Evolutionary conservation across 345 rosid genomes (phyloP), one percentile per base, ranked within the genome.

Genomic region (Aquilaria yunnanensis): DNA sequence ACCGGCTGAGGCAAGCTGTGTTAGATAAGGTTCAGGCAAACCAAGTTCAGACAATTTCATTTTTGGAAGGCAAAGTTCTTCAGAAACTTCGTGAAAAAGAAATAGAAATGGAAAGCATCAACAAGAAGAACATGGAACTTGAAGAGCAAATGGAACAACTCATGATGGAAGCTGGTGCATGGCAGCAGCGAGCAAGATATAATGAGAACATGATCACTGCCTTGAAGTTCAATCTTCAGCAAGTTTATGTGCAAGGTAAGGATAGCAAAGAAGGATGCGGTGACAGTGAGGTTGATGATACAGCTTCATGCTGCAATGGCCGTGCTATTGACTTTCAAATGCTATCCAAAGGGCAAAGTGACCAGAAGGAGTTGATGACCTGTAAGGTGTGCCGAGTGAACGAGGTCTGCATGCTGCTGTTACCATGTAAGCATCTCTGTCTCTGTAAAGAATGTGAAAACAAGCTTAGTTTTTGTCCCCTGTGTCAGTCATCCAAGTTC

Each of bases 341-440:
- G 54, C 85, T 79, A 31, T 71, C 76, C 69, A 80, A 79, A 52
- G 83, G 75, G 60, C 67, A 57, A 53, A 65, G 47, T 31, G 78
- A 69, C 29, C 57, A 60, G 69, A 79, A 80, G 73, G 74, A 64
- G 74, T 54, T 67, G 80, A 79, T 75, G 88, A 75, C 73, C 74
- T 92, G 98, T 70, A 89, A 82, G 77, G 83, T 74, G 58, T 92
- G 98, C 76, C 68, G 85, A 66, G 91, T 76, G 52, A 85, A 81
- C 34, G 83, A 87, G 56, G 84, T 79, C 23, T 79, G 86, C 75
- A 87, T 92, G 96, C 83, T 92, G 70, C 80, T 87, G 78, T 70
- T 87, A 60, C 98, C 98, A 2, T 92, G 98, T 81, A 85, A 84
- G 88, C 98, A 92, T 82, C 87, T 92, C 67, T 92, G 96, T 74